These are phyloP conservation scores for Monascus ruber DNA, from an alignment of 2,329 filamentous ascomycete genomes.

Conservation along the genomic window DNA sequence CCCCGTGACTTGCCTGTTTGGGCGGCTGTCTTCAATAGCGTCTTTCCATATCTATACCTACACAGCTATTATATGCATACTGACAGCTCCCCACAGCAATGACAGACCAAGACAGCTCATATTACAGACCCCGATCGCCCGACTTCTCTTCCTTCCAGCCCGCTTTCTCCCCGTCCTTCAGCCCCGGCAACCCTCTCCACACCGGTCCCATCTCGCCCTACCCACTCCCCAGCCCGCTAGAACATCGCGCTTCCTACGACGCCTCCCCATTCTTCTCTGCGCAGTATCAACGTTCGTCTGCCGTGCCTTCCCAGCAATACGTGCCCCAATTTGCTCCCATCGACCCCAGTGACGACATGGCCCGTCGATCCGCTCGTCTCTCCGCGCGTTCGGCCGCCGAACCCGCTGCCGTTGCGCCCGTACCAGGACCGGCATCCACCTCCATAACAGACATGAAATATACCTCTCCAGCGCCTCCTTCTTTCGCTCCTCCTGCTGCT, in stretches of 20 bases:
- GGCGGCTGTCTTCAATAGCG: too few relatives aligned
- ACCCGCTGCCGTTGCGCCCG: neutral
- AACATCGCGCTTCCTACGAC: constrained; percentile 35
- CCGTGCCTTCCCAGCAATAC: constrained; percentile 25
- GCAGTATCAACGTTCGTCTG: constrained; percentile 20
- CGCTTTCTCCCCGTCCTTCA: constrained; percentile 23
- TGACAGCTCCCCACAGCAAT: constrained; percentile 19
- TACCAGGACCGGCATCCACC: constrained; percentile 1
- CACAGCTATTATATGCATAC: too few relatives aligned
- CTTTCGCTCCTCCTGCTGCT: constrained; percentile 3
- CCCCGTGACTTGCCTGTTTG: too few relatives aligned
- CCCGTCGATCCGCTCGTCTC: constrained; percentile 29
- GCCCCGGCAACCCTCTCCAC: constrained; percentile 2
- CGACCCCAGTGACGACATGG: constrained; percentile 22
- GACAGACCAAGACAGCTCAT: constrained; percentile 34
- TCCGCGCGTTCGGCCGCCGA: constrained; percentile 19
- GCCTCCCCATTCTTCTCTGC: constrained; percentile 35
- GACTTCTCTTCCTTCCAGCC: constrained; percentile 40
- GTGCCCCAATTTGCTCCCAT: constrained; percentile 18
- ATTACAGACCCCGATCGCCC: constrained; percentile 36
- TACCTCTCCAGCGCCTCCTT: constrained; percentile 1
- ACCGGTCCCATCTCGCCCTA: constrained; percentile 8
- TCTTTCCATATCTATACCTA: too few relatives aligned
- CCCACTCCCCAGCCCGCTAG: constrained; percentile 22
- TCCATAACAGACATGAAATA: constrained; percentile 13